Evolutionary conservation across 345 rosid genomes (phyloP).

Genomic region (Ricinus communis): DNA sequence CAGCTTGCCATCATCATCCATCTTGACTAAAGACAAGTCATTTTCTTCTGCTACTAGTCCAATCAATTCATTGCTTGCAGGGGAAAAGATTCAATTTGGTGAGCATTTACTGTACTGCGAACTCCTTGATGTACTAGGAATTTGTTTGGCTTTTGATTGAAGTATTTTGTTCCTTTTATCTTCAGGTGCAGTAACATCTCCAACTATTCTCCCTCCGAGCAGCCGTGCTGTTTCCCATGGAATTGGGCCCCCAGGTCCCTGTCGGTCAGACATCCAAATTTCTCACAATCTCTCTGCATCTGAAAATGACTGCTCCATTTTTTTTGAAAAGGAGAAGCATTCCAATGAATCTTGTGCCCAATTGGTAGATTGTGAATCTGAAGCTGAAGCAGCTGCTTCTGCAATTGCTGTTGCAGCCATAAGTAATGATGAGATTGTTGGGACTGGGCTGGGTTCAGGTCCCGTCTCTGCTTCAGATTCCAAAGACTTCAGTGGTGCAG

Average conservation of each 20-base stretch:
- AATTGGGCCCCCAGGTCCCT: slow-evolving; percentile 56
- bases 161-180: slow-evolving; percentile 15
- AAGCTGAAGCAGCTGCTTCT: slow-evolving; percentile 90
- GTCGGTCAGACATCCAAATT: slow-evolving; percentile 47
- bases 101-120: slow-evolving; percentile 29
- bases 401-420: slow-evolving; percentile 93
- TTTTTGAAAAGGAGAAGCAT: slow-evolving; percentile 69
- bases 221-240: slow-evolving; percentile 50
- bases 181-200: slow-evolving; percentile 92
- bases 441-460: slow-evolving; percentile 43
- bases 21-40: slow-evolving; percentile 56
- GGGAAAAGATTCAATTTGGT: slow-evolving; percentile 98
- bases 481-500: slow-evolving; percentile 56
- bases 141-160: neutral
- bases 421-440: slow-evolving; percentile 71
- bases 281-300: slow-evolving; percentile 42
- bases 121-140: neutral
- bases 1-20: slow-evolving; percentile 50
- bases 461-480: slow-evolving; percentile 56
- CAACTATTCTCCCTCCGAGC: slow-evolving; percentile 61
- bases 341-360: slow-evolving; percentile 48
- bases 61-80: slow-evolving; percentile 81
- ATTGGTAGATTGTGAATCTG: slow-evolving; percentile 77
- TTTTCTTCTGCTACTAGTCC: slow-evolving; percentile 68
- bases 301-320: slow-evolving; percentile 54